phyloP scores from a whole-genome alignment of 169 alveolate species.

The Plasmodium vinckei region DNA sequence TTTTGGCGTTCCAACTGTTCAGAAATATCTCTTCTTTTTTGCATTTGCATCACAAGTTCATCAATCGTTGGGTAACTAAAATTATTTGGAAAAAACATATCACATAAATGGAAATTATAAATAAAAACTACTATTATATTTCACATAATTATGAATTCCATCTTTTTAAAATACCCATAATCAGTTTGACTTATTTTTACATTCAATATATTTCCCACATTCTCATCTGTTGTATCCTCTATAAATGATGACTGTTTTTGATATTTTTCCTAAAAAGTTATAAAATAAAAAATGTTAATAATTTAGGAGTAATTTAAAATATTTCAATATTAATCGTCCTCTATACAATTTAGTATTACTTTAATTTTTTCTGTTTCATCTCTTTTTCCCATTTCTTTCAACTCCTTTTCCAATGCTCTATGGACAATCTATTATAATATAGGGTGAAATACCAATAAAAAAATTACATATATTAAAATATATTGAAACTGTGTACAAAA shows the following conservation, averaged over 20 bases:
- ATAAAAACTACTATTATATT: neutral
- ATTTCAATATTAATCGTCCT: neutral
- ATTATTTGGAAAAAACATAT: slow-evolving; percentile 3
- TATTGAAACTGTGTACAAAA: too few species aligned
- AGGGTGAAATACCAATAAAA: neutral
- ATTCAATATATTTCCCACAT: slow-evolving; percentile 78
- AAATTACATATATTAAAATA: too few species aligned
- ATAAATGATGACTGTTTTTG: slow-evolving; percentile 59
- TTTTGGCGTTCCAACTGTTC: slow-evolving; percentile 81
- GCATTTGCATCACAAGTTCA: slow-evolving; percentile 87
- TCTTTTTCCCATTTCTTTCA: slow-evolving; percentile 42
- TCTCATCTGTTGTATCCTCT: slow-evolving; percentile 48
- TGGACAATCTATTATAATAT: slow-evolving; percentile 24
- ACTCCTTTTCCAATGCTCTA: slow-evolving; percentile 33
- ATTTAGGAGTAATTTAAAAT: neutral
- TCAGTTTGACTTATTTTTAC: slow-evolving; percentile 87
- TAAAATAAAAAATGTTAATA: neutral
- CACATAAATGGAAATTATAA: neutral
- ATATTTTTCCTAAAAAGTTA: slow-evolving; percentile 33
- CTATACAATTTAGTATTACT: neutral
- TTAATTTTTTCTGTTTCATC: slow-evolving; percentile 28
- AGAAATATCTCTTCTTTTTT: slow-evolving; percentile 85
- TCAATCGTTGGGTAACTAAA: slow-evolving; percentile 85
- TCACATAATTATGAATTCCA: too few species aligned
- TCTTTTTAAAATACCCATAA: slow-evolving; percentile 62